These are phyloP conservation scores for Eucalyptus cloeziana DNA, from an alignment of 345 rosid genomes.

Conservation along the genomic window DNA sequence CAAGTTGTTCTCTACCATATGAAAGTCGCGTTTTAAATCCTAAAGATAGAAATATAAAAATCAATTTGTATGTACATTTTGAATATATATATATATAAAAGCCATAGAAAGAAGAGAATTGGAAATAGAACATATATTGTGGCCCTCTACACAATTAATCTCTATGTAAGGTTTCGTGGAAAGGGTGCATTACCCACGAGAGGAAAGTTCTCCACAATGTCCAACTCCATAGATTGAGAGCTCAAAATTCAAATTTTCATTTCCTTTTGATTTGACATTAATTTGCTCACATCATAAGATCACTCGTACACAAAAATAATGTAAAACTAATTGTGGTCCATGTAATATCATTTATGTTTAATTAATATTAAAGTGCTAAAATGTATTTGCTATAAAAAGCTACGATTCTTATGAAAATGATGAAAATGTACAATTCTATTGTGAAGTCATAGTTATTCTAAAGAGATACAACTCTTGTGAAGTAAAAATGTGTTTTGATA, in stretches of 20 bases:
- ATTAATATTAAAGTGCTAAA: no score
- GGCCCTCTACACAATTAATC: not conserved
- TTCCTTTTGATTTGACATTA: not conserved
- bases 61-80: not conserved
- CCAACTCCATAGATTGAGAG: not conserved
- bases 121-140: not conserved
- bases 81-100: no score
- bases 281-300: not conserved
- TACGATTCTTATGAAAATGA: no score
- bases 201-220: not conserved
- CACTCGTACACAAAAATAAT: not conserved
- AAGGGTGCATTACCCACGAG: not conserved
- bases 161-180: not conserved
- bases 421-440: no score
- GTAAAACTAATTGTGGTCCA: no score
- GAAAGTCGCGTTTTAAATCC: not conserved
- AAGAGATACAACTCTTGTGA: rapidly evolving
- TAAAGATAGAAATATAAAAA: not conserved
- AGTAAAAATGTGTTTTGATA: no score
- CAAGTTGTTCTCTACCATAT: not conserved
- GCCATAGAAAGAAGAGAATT: not conserved
- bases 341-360: no score
- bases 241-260: not conserved
- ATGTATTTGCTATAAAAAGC: no score
- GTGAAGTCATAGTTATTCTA: no score